These are phyloP conservation scores for Pinus tabuliformis DNA, from an alignment of 75 land plant genomes.

Conservation along the genomic window DNA sequence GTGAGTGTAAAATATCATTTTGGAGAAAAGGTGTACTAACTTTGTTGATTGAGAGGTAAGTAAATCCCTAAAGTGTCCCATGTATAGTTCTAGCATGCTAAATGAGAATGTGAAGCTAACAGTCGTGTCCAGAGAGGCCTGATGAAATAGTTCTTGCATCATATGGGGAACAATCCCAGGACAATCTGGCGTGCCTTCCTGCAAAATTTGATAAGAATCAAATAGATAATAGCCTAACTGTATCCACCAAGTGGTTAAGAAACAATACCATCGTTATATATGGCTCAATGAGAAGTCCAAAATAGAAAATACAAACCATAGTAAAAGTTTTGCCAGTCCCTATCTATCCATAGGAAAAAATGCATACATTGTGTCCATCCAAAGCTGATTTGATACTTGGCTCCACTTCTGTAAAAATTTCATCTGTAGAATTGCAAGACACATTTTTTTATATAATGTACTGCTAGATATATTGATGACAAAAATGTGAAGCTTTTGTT, in stretches of 20 bases:
- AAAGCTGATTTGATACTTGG: slow-evolving; percentile 74
- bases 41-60: slow-evolving; percentile 41
- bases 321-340: slow-evolving; percentile 90
- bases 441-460: not conserved
- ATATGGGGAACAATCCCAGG: slow-evolving; percentile 73
- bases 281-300: not conserved
- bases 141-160: slow-evolving; percentile 51
- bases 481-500: not conserved
- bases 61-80: slow-evolving; percentile 75
- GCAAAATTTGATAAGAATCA: not conserved
- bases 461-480: not conserved
- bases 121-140: slow-evolving; percentile 36
- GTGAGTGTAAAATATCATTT: slow-evolving; percentile 25
- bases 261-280: not conserved
- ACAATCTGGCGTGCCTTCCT: slow-evolving; percentile 70
- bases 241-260: not conserved
- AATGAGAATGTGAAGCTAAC: slow-evolving; percentile 38
- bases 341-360: slow-evolving; percentile 91
- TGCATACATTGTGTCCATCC: slow-evolving; percentile 84
- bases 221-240: not conserved
- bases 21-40: slow-evolving; percentile 16
- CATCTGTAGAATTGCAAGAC: slow-evolving; percentile 47
- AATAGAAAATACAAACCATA: slow-evolving; percentile 46
- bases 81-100: slow-evolving; percentile 89
- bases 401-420: slow-evolving; percentile 73